Base-by-base conservation (phyloP, 345 rosid genomes). In the Eucalyptus sp. region DNA sequence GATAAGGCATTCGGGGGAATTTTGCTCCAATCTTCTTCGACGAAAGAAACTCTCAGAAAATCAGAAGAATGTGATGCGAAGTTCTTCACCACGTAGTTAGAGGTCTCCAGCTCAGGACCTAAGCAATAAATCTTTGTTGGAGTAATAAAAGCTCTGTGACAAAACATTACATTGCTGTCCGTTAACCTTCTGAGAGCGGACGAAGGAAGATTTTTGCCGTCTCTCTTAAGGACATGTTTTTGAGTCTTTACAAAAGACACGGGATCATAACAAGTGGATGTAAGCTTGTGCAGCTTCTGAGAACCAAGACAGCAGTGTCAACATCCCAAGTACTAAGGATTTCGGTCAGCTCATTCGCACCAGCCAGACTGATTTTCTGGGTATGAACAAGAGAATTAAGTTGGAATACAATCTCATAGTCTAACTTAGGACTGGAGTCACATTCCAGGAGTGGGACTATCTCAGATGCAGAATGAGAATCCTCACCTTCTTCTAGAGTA, bases 21-120 rank as follows among this genome's bases (percentile, higher is more conserved):
- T 92, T 93, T 97, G 91, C 96, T 94, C 99, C 99, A 97, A 92
- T 96, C 99, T 93, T 97, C 99, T 90, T 97, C 99, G 43, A 96
- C 99, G 86, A 97, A 97, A 58, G 99, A 93, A 89, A 96, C 94
- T 89, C 99, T 94, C 93, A 96, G 90, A 90, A 97, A 97, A 91
- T 96, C 95, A n/a, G 96, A 92, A 88, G 98, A 97, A 93, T 93
- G 93, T 90, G 91, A 86, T 41, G 95, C 97, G 91, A 95, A 97
- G 93, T 96, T 87, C 91, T 93, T 97, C 50, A 97, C 96, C 49
- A 97, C 98, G 51, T 94, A 97, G 91, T 97, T 96, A 12, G 99
- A 95, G 84, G 93, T 89, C 91, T 96, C 99, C 89, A 96, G 95
- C 94, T 97, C 99, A 84, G 99, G 99, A 89, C 99, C 99, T 90